A percentile compares a stretch with the other conserved stretches of the same genome.
These are phyloP conservation scores for Clavariopsis aquatica DNA, from an alignment of 495 filamentous ascomycete genomes.

Conservation along the genomic window DNA sequence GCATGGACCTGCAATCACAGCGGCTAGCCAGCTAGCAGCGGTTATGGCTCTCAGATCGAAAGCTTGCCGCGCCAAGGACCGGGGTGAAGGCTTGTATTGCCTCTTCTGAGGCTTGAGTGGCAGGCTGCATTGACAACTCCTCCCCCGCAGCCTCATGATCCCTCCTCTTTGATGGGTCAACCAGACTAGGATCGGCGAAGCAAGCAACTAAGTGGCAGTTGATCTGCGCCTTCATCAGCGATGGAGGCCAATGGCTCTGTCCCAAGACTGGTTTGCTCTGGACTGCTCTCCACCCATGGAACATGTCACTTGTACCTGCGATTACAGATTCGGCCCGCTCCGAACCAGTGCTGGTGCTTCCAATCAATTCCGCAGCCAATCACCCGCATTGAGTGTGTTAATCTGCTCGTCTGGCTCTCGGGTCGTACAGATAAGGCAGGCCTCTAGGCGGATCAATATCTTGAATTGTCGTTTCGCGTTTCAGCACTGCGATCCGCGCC, in stretches of 20 bases:
- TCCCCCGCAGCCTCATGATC: conserved; percentile 4
- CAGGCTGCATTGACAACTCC: neutral
- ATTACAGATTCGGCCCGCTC: conserved; percentile 12
- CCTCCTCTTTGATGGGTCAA: neutral
- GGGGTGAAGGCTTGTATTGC: conserved; percentile 13
- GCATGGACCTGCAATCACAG: conserved; percentile 9
- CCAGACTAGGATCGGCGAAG: neutral
- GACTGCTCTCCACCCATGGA: neutral
- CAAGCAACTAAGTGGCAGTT: neutral
- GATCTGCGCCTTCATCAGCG: conserved; percentile 4
- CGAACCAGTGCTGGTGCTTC: conserved; percentile 8
- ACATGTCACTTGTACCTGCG: conserved; percentile 4
- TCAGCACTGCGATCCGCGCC: conserved; percentile 9
- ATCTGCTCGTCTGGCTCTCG: neutral
- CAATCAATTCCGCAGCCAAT: conserved; percentile 21
- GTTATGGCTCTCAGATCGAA: conserved; percentile 16
- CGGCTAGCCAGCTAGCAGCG: conserved; percentile 8
- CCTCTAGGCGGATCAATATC: conserved; percentile 9
- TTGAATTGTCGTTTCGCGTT: conserved; percentile 8
- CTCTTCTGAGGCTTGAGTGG: conserved; percentile 13
- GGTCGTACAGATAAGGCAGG: conserved; percentile 7
- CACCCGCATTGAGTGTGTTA: neutral
- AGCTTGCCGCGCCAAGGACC: conserved; percentile 28
- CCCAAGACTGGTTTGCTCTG: conserved; percentile 2
- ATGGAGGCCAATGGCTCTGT: neutral